Base-by-base conservation (phyloP, 768 basidiomycete species). In the Chalciporus chontae region DNA sequence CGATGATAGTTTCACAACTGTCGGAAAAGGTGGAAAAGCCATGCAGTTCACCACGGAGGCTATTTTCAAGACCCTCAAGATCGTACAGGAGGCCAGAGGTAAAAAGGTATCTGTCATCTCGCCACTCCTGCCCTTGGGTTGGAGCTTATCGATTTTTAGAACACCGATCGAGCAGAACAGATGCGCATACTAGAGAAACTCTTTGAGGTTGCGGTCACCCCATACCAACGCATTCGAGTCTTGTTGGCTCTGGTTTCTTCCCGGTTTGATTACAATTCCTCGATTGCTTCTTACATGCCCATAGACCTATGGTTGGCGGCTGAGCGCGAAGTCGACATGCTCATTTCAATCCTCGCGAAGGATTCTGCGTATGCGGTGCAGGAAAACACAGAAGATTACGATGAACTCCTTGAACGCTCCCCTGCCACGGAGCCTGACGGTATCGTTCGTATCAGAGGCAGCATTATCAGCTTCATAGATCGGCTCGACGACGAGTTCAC, bases 401-500 rank as follows among this genome's bases (percentile, higher is more conserved):
- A 97, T 59, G 94, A 97, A 55, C 74, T 85, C 40, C 67, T 77
- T 18, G 95, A 99, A 70, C 84, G 95, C 39, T 75, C 80, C 3
- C 93, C 94, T 8, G 74, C 77, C 24, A 73, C 77, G 8, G 87
- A 91, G 58, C 74, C 80, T 21, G 79, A 77, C 55, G 86, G 88
- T 10, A 63, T 85, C 40, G 93, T 98, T 50, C 80, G 83, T 51
- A 87, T 99, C 51, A 87, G 95, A 45, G 96, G 96, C 38, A 95
- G 90, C 64, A 83, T 99, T 67, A 95, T 98, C 69, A 91, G 90
- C 64, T 91, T 96, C 58, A 81, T 99, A 41, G 96, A 99, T 68
- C 85, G 94, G 46, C 72, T 99, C 41, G 96, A 98, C 66, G 96
- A 98, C 60, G 96, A 99, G 71, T 99, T 99, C 68, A 97, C 94